These are phyloP conservation scores for Alternaria longipes DNA, from an alignment of 2,329 filamentous ascomycete species.

Conservation along the genomic window DNA sequence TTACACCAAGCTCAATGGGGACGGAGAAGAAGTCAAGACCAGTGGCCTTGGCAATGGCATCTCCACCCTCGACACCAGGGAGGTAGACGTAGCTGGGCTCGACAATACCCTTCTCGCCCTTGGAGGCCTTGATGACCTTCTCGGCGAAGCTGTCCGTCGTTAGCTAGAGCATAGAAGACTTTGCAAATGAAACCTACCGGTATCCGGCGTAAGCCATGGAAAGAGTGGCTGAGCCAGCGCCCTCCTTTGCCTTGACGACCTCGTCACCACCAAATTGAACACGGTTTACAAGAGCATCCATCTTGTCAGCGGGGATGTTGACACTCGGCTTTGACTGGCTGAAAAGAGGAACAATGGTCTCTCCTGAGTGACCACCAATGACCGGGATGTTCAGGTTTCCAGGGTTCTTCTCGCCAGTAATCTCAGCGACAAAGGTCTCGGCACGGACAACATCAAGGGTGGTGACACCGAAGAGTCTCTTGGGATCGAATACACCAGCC, in stretches of 20 bases:
- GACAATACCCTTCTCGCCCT: slow-evolving; percentile 90
- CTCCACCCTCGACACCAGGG: slow-evolving; percentile 85
- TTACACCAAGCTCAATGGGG: slow-evolving; percentile 92
- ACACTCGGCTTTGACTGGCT: slow-evolving; percentile 85
- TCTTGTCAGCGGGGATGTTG: slow-evolving; percentile 86
- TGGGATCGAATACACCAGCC: slow-evolving; percentile 90
- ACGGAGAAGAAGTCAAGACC: slow-evolving; percentile 95
- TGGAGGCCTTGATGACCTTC: slow-evolving; percentile 86
- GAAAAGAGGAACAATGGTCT: slow-evolving; percentile 97
- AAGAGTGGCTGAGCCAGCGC: slow-evolving; percentile 86
- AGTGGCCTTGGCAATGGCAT: slow-evolving; percentile 82
- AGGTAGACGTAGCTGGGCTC: slow-evolving; percentile 98
- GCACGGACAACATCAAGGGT: slow-evolving; percentile 98
- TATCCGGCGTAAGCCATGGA: slow-evolving; percentile 97
- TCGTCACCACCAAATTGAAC: slow-evolving; percentile 98
- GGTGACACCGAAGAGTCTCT: slow-evolving; percentile 97
- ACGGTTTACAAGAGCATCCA: slow-evolving; percentile 88
- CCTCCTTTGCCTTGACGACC: slow-evolving; percentile 94
- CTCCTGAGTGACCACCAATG: slow-evolving; percentile 95
- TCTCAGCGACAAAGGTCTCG: slow-evolving; percentile 92
- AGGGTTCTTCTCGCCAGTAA: slow-evolving; percentile 82
- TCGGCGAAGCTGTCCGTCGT: slow-evolving; percentile 75
- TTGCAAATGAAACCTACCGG: slow-evolving; percentile 49
- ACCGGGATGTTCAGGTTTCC: slow-evolving; percentile 87
- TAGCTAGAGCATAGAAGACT: not conserved